Percentiles rank a stretch among this genome's conserved stretches.
Evolutionary conservation across 2,329 filamentous ascomycete species (phyloP).

Genomic region (Colletotrichum somersetense): DNA sequence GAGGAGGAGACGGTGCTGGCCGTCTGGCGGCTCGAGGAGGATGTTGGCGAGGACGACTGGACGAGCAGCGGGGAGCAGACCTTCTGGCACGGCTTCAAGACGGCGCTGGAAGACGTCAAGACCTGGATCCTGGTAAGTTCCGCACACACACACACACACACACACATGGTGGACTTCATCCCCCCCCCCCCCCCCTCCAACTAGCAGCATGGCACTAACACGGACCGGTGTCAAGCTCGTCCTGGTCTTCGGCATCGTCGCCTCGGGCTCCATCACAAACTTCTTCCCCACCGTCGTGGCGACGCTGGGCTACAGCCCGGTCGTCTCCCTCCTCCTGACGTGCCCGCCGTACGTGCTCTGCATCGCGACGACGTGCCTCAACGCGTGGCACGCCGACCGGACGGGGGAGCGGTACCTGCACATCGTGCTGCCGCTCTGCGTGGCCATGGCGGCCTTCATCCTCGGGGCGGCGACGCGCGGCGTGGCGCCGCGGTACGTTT

Average conservation of each 20-base stretch:
- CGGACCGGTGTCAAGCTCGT: slow-evolving; percentile 57
- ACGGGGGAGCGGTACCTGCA: slow-evolving; percentile 80
- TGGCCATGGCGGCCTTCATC: slow-evolving; percentile 75
- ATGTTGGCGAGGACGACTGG: slow-evolving; percentile 75
- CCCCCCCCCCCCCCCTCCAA: too few species aligned
- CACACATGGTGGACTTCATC: background rate
- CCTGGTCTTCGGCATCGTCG: slow-evolving; percentile 68
- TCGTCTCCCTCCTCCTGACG: slow-evolving; percentile 72
- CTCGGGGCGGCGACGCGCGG: slow-evolving; percentile 73
- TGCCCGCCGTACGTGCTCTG: slow-evolving; percentile 75
- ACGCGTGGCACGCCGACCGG: slow-evolving; percentile 78
- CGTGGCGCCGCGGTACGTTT: slow-evolving; percentile 72
- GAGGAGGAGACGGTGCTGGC: slow-evolving; percentile 64
- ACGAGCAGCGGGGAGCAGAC: slow-evolving; percentile 67
- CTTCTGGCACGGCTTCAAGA: slow-evolving; percentile 65
- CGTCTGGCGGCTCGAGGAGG: slow-evolving; percentile 71
- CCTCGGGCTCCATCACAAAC: slow-evolving; percentile 71
- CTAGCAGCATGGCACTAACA: background rate
- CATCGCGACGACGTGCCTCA: slow-evolving; percentile 71
- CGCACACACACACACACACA: background rate
- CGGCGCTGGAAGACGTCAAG: slow-evolving; percentile 70
- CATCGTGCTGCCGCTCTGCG: slow-evolving; percentile 70
- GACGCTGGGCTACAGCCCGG: slow-evolving; percentile 73
- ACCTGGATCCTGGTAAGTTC: slow-evolving; percentile 67
- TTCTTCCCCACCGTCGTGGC: slow-evolving; percentile 79